Percentiles rank a stretch among this genome's conserved stretches.
Conservation (phyloP, 1,284 basidiomycete species). For the Tilletia indica region DNA sequence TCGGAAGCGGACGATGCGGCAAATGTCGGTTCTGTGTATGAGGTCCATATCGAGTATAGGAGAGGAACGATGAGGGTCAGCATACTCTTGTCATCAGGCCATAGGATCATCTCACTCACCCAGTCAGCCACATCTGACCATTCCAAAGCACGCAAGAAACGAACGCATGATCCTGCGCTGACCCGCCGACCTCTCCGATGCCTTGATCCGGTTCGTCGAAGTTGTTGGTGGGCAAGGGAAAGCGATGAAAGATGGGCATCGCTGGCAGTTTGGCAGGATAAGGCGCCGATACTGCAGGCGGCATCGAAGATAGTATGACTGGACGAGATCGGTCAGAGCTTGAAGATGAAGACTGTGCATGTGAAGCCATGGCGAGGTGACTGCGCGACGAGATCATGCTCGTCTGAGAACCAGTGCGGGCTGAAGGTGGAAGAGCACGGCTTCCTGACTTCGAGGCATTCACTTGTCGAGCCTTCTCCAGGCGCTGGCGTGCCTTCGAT, state of each 20-base stretch:
- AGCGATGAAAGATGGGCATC: constrained; percentile 20
- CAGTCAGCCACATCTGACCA: constrained; percentile 18
- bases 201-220: not conserved
- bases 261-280: not conserved
- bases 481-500: constrained; percentile 3
- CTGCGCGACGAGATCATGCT: no score
- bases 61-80: not conserved
- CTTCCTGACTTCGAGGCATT: not conserved
- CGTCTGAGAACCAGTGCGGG: no score
- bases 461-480: not conserved
- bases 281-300: not conserved
- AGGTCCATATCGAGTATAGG: not conserved
- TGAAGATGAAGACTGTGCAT: no score
- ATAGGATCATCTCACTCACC: constrained; percentile 5
- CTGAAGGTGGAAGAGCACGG: no score
- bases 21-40: constrained; percentile 3
- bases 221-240: not conserved
- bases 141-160: constrained; percentile 5
- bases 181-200: not conserved
- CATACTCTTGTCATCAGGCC: not conserved
- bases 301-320: not conserved
- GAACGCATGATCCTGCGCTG: not conserved
- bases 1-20: constrained; percentile 18
- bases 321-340: no score
- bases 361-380: no score